These are phyloP conservation scores for Ophiostoma novo-ulmi DNA, from an alignment of 2,329 filamentous ascomycete genomes.

Conservation along the genomic window DNA sequence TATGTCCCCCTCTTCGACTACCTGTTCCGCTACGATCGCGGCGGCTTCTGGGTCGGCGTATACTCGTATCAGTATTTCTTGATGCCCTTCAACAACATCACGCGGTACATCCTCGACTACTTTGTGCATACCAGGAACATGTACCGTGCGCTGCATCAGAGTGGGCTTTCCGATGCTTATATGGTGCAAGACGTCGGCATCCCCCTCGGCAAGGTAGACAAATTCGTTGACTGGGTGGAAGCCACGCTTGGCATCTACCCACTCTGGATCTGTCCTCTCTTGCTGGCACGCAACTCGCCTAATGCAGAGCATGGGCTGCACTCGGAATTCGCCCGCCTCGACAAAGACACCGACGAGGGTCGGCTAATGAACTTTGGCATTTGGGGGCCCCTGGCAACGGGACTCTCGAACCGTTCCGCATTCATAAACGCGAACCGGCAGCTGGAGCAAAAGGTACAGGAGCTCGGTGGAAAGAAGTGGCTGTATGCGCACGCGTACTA, in stretches of 20 bases:
- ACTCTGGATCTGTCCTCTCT: constrained; percentile 53
- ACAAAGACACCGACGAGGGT: constrained; percentile 28
- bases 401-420: constrained; percentile 37
- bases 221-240: constrained; percentile 48
- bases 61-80: constrained; percentile 61
- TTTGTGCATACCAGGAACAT: constrained; percentile 61
- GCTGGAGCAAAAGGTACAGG: constrained; percentile 55
- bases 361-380: constrained; percentile 58
- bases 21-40: constrained; percentile 66
- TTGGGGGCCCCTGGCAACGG: constrained; percentile 46
- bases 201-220: constrained; percentile 39
- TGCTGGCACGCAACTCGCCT: constrained; percentile 39
- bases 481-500: constrained; percentile 67
- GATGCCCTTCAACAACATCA: constrained; percentile 54
- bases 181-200: constrained; percentile 61
- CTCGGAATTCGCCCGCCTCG: constrained; percentile 40
- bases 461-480: constrained; percentile 62
- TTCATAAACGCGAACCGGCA: constrained; percentile 53
- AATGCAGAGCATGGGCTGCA: constrained; percentile 45
- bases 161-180: constrained; percentile 54
- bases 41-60: constrained; percentile 61
- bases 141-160: constrained; percentile 60
- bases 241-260: constrained; percentile 47
- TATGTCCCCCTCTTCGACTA: constrained; percentile 61
- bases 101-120: constrained; percentile 55